Evolutionary conservation across 2,329 filamentous ascomycete species (phyloP), one percentile per base, ranked within the genome.

Genomic region (Immersiporthe knoxdaviesiana): DNA sequence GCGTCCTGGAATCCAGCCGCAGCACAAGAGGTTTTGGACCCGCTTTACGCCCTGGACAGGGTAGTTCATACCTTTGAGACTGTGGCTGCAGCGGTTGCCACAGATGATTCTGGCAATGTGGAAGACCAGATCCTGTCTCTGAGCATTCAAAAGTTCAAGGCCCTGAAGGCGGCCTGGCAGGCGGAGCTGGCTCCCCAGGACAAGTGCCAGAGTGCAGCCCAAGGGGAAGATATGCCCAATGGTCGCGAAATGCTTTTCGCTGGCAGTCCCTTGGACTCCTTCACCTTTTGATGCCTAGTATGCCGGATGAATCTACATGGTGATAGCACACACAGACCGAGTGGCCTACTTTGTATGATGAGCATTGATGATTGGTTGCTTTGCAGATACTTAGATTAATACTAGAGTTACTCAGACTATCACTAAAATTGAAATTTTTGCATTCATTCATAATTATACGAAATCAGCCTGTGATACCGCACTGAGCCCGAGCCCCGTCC

Each of bases 1-100:
- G 30, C 62, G 4, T 67, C 62, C 30, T 64, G 62, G 62, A 32
- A 27, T 35, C 62, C 41, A 52, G 62, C 37, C 18, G 62, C 62
- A 50, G 39, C 35, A 14, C 41, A 50, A 64, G 62, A 64, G 3
- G 62, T 21, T 16, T n/a, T 64, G 62, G 62, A 64, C 27, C 62
- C 62, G 18, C n/a, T 50, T 3, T 10, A 44, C 12, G 27, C 62
- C 18, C 21, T 64, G 44, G 62, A 64, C 24, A 64, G 62, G n/a
- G 44, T 64, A 8, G 32, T 64, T n/a, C 37, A 64, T 39, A 64
- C 41, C 62, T 44, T 64, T 32, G 62, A 64, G 62, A n/a, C 44
- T 50, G 30, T 64, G n/a, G 44, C 27, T 12, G 44, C 62, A 30
- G 62, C 62, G 4, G 24, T 39, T 24, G 62, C 41, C 4, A 44